Evolutionary conservation across 331 rosid species (phyloP), one percentile per base, ranked within the genome.

Genomic region (Malus hybrid): DNA sequence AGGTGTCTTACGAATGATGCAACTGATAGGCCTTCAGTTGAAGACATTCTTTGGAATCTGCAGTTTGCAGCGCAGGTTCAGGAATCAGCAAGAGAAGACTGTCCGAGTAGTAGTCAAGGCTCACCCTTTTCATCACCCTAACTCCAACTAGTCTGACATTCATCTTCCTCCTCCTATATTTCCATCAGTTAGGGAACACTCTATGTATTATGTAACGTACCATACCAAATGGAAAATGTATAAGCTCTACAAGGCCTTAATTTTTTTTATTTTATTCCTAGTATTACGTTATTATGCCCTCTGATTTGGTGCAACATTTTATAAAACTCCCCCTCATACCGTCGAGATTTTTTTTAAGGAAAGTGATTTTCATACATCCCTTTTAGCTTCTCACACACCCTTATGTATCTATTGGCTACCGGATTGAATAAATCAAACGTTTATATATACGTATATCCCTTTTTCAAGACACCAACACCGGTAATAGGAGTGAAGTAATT

Each of bases 11-110:
- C 85, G 18, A 61, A 46, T 48, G 90, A 88, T 63, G 84, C 86
- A 63, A 53, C 75, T 69, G 84, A 82, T 5, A 85, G 93, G 81
- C 99, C 97, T 77, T 89, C 99, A 5, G 89, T 92, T 15, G 99
- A 90, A 80, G 99, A 89, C 77, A 82, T 92, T 74, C 92, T 95
- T 32, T 95, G 99, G 99, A 92, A 91, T 82, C 73, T 95, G 89
- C 97, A 92, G 71, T 95, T 89, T 85, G 97, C 97, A 56, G 92
- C 89, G 67, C 99, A 92, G 77, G 90, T 95, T 84, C 99, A 95
- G 84, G 87, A 86, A 73, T 78, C 88, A 48, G 84, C 88, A 71
- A 77, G 46, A 80, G 81, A 73, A 65, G 88, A 87, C 80, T 63
- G 79, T 4, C 81, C 22, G 70, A 87, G 84, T 70, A 71, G 57